Percentiles rank a stretch among this genome's conserved stretches.
Conservation (phyloP, 306 rosid genomes). For the Medicago truncatula region DNA sequence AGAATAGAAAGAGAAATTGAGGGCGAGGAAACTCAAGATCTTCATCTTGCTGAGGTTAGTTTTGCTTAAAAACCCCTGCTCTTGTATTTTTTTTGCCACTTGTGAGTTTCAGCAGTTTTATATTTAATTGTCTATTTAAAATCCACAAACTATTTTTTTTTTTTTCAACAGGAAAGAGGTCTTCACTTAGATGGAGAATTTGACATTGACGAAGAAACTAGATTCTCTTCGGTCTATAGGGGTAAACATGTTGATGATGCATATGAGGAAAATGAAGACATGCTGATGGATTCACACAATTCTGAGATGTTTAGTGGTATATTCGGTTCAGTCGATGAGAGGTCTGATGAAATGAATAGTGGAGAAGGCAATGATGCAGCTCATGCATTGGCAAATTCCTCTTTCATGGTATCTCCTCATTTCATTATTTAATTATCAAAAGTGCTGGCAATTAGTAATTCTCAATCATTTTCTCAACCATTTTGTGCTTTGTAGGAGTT, state of each 20-base stretch:
- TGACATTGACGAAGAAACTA: conserved; percentile 94
- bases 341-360: conserved; percentile 50
- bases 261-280: conserved; percentile 66
- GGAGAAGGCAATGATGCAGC: conserved; percentile 62
- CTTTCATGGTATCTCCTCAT: conserved; percentile 56
- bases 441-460: conserved; percentile 13
- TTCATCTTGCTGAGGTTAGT: conserved; percentile 91
- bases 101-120: neutral
- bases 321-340: conserved; percentile 51
- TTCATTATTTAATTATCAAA: conserved; percentile 26
- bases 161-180: conserved; percentile 86
- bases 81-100: conserved; percentile 21
- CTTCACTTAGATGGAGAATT: conserved; percentile 50
- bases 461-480: conserved; percentile 17
- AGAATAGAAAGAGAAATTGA: conserved; percentile 95
- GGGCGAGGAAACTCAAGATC: conserved; percentile 92
- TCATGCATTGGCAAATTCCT: conserved; percentile 54
- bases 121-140: conserved; percentile 1
- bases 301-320: conserved; percentile 75
- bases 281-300: conserved; percentile 63
- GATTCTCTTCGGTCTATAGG: conserved; percentile 86
- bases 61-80: conserved; percentile 34
- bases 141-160: conserved; percentile 33
- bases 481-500: conserved; percentile 27
- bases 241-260: conserved; percentile 72